A percentile compares a stretch with the other conserved stretches of the same genome.
Conservation (phyloP, 2,329 filamentous ascomycete genomes). For the Dendryphion nanum region DNA sequence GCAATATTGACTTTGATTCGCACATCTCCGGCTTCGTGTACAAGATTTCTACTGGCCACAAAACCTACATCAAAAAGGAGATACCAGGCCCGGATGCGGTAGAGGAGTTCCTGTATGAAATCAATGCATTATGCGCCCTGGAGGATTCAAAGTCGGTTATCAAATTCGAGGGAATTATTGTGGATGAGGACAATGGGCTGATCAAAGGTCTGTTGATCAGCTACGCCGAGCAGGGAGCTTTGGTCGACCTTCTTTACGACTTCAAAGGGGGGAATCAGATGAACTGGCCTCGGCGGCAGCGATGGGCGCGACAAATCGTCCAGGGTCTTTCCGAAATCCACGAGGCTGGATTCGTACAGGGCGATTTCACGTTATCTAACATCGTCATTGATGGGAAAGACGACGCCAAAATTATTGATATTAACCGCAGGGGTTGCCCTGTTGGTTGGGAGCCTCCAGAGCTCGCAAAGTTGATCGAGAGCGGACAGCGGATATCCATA, state of each 20-base stretch:
- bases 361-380: constrained; percentile 95
- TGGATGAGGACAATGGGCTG: constrained; percentile 69
- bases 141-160: constrained; percentile 75
- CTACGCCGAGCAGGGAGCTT: constrained; percentile 79
- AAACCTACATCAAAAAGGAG: constrained; percentile 91
- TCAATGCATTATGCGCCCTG: constrained; percentile 86
- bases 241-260: constrained; percentile 91
- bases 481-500: constrained; percentile 88
- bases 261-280: constrained; percentile 54
- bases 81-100: constrained; percentile 94
- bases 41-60: constrained; percentile 71
- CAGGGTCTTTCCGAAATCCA: constrained; percentile 89
- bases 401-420: constrained; percentile 95
- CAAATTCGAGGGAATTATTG: constrained; percentile 79
- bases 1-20: constrained; percentile 77
- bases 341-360: constrained; percentile 93
- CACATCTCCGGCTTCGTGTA: constrained; percentile 98
- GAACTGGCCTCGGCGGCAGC: constrained; percentile 72
- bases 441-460: constrained; percentile 98
- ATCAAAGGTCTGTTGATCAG: constrained; percentile 90
- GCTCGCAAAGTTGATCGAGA: constrained; percentile 79
- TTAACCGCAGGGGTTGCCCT: constrained; percentile 94
- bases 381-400: constrained; percentile 86
- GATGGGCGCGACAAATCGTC: constrained; percentile 90
- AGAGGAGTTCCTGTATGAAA: constrained; percentile 95